Conservation (phyloP, 495 filamentous ascomycete species). For the Eremomyces bilateralis region DNA sequence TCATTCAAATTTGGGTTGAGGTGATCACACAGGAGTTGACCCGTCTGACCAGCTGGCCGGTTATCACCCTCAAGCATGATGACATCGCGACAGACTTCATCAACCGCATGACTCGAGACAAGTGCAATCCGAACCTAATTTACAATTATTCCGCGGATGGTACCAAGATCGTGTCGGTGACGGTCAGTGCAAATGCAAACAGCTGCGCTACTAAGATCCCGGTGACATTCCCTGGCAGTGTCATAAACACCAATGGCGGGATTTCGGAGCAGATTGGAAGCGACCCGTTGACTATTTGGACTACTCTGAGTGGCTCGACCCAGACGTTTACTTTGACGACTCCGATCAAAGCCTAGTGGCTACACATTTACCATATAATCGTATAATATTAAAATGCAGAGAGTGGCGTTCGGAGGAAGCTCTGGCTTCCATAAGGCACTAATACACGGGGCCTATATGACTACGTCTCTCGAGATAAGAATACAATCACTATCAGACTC, state of each 20-base stretch:
- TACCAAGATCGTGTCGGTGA: slow-evolving; percentile 27
- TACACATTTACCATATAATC: too few species aligned
- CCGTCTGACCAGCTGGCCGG: slow-evolving; percentile 18
- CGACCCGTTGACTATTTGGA: slow-evolving; percentile 40
- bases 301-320: slow-evolving; percentile 28
- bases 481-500: too few species aligned
- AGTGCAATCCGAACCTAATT: slow-evolving; percentile 21
- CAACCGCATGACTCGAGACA: slow-evolving; percentile 1
- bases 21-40: slow-evolving; percentile 32
- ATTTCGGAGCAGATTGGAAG: slow-evolving; percentile 32
- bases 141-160: slow-evolving; percentile 23
- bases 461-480: too few species aligned
- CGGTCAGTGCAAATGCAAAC: slow-evolving; percentile 28
- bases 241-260: slow-evolving; percentile 19
- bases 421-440: too few species aligned
- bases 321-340: slow-evolving; percentile 28
- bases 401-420: too few species aligned
- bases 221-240: slow-evolving; percentile 29
- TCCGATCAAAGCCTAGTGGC: too few species aligned
- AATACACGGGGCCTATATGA: too few species aligned
- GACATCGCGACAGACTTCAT: not conserved
- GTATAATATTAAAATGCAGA: too few species aligned
- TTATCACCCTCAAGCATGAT: not conserved
- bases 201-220: slow-evolving; percentile 31
- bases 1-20: slow-evolving; percentile 43